Evolutionary conservation across 768 basidiomycete species (phyloP), one percentile per base, ranked within the genome.

Genomic region (Mrakia frigida): DNA sequence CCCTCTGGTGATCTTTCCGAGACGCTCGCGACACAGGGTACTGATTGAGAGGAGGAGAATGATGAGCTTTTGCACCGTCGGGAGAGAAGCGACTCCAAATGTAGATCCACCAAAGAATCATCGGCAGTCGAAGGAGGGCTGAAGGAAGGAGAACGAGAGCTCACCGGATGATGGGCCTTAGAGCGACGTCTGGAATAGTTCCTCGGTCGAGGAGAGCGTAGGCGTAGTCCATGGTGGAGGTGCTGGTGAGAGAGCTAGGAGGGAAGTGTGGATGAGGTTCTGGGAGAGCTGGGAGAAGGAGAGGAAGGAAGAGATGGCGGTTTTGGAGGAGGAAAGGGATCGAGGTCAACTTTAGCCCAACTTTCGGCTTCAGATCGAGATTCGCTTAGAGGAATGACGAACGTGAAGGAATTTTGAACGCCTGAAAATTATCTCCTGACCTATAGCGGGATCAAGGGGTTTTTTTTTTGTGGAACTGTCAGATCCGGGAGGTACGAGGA

Each of bases 181-280:
- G 81, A 50, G 89, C 79, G 68, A 88, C 85, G 80, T 91, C 90
- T 33, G 90, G 90, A 25, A 91, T 84, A 21, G 88, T 80, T 25
- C 90, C 90, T n/a, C 33, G 3, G 61, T 74, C 73, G 0, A 74
- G 73, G 4, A 59, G 39, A 39, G 52, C 21, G 33, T 74, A 74
- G 28, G 73, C 73, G 25, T 23, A n/a, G 60, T 31, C 18, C 73
- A 74, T 74, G 39, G 41, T 25, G 7, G 73, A 33, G 3, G 59
- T 2, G 35, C 43, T 73, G 37, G 16, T 39, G 69, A 35, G 7
- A 35, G 28, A 35, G 61, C 16, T 28, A 28, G 25, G 35, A 63
- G 61, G 10, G 56, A 59, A 33, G 31, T 16, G 61, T 31, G 61
- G 61, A 35, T 18, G 61, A 28, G 37, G 33, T 23, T 5, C 7